Base-by-base conservation (phyloP, 441 rosid genomes). In the Biscutella laevigata region DNA sequence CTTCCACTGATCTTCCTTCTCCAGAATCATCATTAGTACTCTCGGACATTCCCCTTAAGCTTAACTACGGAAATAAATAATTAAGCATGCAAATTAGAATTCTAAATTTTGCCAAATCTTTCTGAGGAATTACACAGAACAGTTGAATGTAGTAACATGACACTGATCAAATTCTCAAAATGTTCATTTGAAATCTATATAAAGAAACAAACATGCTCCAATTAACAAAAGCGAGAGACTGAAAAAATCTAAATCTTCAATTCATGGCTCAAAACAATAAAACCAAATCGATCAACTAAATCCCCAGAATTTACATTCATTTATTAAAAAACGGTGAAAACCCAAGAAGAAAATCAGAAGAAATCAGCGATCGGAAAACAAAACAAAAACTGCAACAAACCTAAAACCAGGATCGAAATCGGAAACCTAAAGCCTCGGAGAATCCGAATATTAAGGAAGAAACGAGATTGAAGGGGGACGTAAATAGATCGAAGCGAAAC, bases 1-100 rank as follows among this genome's bases (percentile, higher is more conserved):
- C 89, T 70, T 86, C 95, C 39, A 48, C 49, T 53, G 86, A 74
- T 78, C 81, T 74, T 70, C 79, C 95, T 53, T 65, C 86, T 64
- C 90, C 86, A 60, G 82, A 68, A 26, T 80, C 98, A 69, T 78
- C 91, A 20, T 67, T 72, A 36, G 21, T 74, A 73, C 50, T 61
- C 67, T 79, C 88, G 57, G 84, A 81, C 98, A 91, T 86, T 71
- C 69, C 76, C 65, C 53, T 14, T 14, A 43, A 48, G 20, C 33
- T 9, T 15, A 65, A 32, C 33, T 17, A 30, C 7, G 8, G n/a
- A n/a, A n/a, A n/a, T n/a, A n/a, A n/a, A n/a, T n/a, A n/a, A 5
- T 24, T 6, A 14, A 39, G 6, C 2, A 12, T 7, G 16, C 1
- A 30, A 7, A 32, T 51, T 3, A 40, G 37, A 25, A n/a, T 15